Evolutionary conservation across 2,329 filamentous ascomycete genomes (phyloP).

Genomic region (Fusarium sp.): DNA sequence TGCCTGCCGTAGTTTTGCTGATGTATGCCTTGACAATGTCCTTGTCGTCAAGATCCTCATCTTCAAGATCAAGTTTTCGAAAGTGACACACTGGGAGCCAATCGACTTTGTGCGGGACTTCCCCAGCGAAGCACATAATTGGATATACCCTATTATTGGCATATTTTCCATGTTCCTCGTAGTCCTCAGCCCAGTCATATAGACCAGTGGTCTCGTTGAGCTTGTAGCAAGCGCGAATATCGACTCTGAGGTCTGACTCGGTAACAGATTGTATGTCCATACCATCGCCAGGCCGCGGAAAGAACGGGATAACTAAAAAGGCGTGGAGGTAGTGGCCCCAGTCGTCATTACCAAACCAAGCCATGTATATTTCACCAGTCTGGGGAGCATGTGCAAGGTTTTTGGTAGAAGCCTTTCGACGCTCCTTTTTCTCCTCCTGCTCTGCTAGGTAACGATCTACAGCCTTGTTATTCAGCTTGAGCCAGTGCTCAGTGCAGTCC

Average conservation of each 20-base stretch:
- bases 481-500: accelerated
- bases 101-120: background rate
- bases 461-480: background rate
- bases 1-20: background rate
- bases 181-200: background rate
- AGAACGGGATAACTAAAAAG: background rate
- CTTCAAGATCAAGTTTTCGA: background rate
- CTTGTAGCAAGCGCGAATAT: background rate
- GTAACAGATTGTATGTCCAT: accelerated
- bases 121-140: background rate
- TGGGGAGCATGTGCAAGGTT: accelerated
- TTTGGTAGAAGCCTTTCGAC: accelerated
- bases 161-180: background rate
- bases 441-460: background rate
- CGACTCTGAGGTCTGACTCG: accelerated
- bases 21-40: background rate
- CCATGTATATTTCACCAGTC: background rate
- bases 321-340: background rate
- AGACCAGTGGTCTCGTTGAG: background rate
- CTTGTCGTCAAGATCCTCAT: background rate
- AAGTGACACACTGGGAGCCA: background rate
- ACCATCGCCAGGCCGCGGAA: background rate
- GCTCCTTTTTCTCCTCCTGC: background rate
- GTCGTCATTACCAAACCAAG: background rate
- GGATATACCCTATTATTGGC: background rate